Conservation (phyloP, 768 basidiomycete genomes). For the Amanita thiersii region DNA sequence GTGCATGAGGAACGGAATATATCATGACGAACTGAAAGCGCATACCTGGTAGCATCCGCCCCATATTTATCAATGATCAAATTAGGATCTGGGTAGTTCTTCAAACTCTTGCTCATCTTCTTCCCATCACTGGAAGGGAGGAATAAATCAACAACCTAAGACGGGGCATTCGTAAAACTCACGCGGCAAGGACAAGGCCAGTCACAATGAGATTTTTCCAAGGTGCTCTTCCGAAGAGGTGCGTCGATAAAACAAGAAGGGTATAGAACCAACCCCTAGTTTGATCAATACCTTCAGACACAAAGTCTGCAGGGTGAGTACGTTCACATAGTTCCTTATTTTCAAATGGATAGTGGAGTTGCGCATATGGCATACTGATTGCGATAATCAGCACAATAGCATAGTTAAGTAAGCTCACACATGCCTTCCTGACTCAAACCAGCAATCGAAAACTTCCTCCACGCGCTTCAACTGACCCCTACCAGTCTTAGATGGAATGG, state of each 20-base stretch:
- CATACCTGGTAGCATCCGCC: conserved; percentile 87
- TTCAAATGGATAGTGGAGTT: conserved; percentile 96
- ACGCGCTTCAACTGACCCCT: conserved; percentile 81
- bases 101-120: conserved; percentile 98
- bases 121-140: conserved; percentile 70
- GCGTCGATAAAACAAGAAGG: conserved; percentile 89
- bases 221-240: conserved; percentile 86
- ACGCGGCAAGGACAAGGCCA: conserved; percentile 93
- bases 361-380: conserved; percentile 94
- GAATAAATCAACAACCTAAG: conserved; percentile 4
- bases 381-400: background rate
- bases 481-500: conserved; percentile 86
- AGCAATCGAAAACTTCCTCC: conserved; percentile 99
- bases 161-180: conserved; percentile 23
- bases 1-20: too few relatives aligned
- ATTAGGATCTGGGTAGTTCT: conserved; percentile 96
- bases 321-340: conserved; percentile 83
- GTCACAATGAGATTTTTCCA: conserved; percentile 98
- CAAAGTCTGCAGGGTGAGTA: conserved; percentile 91
- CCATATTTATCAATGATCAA: conserved; percentile 86
- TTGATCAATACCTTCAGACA: conserved; percentile 98
- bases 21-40: background rate
- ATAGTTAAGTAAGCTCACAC: conserved; percentile 13
- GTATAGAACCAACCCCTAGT: conserved; percentile 99
- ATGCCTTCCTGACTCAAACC: conserved; percentile 99